Evolutionary conservation across 345 rosid genomes (phyloP), one percentile per base, ranked within the genome.

Genomic region (Arabis hirsuta): DNA sequence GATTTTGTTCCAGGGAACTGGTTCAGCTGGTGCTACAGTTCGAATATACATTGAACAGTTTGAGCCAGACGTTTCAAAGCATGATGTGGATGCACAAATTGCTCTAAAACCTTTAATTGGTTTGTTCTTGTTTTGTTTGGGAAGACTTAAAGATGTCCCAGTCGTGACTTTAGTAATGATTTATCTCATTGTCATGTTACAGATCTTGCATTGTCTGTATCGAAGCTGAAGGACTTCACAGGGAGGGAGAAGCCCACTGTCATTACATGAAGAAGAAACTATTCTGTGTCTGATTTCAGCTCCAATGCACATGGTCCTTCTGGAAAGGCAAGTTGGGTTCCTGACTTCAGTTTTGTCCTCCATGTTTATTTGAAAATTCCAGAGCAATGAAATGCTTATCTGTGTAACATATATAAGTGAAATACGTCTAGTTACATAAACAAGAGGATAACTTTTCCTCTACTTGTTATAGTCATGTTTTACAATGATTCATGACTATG

Each of bases 201-300:
- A 95, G 97, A 91, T 80, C 79, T 90, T 79, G 97, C 96, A 20
- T 76, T 90, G 56, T 87, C 94, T 5, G 68, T 90, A 72, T 95
- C 99, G 48, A 95, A 87, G 89, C 84, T 95, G 79, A 84, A 88
- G 84, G 96, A 84, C 27, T 95, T 88, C 83, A 86, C 96, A 12
- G 94, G 92, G 61, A 87, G 96, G 85, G 96, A 91, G 84, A 90
- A 85, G 79, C 99, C 96, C 50, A 91, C 94, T n/a, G 97, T 91
- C 73, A 87, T 91, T 80, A 91, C 99, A 76, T 90, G 79, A 84
- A 66, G 62, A n/a, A 9, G 26, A 27, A 39, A 12, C 32, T 38
- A 41, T 19, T 43, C 16, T 43, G 27, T 56, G 12, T 14, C 14
- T 26, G 19, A 11, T 31, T 19, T 5, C 36, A 50, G 56, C 59